Evolutionary conservation across 108 stramenopile species (phyloP), one percentile per base, ranked within the genome.

Genomic region (Cyclotella cryptica): DNA sequence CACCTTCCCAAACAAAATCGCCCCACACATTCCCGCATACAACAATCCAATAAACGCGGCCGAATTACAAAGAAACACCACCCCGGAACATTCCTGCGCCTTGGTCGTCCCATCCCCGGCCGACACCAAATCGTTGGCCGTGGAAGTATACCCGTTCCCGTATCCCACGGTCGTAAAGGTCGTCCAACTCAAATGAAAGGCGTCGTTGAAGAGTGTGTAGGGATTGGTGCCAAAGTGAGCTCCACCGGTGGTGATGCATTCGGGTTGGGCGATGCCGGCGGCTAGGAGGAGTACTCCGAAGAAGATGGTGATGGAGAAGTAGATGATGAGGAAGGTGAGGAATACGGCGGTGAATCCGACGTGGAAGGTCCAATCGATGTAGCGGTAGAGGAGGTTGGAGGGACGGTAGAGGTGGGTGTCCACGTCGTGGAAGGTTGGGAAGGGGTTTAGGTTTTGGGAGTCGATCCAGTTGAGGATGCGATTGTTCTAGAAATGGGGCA

Each of bases 1-100:
- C 11, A 94, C 90, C 54, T 94, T 94, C 13, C 89, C 90, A 71
- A 94, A 89, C 24, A 94, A 69, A 51, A 94, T 91, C 24, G 93
- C 90, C 13, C 84, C 93, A 69, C 93, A 94, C 64, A 91, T 87
- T 0, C 93, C 90, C 18, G 90, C 87, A 70, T 88, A 94, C 6
- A 91, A 72, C 21, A 94, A 78, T 8, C 93, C 93, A 17, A 92
- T n/a, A 55, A 94, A 88, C 0, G 93, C 88, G 53, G 89, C 90
- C 13, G 86, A 63, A n/a, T 84, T 88, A 71, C 90, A 92, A 17
- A 94, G 61, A 24, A 87, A 73, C 0, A 86, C 88, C 22, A 94
- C 77, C 51, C 72, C 76, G 21, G 81, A 58, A 66, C 93, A 94
- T 45, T 84, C 79, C 41, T 44, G 66, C 4, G 78, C 71, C 29